These are phyloP conservation scores for Umbelopsis sp. DNA, from an alignment of 371 early-diverging fungal species.

Conservation along the genomic window DNA sequence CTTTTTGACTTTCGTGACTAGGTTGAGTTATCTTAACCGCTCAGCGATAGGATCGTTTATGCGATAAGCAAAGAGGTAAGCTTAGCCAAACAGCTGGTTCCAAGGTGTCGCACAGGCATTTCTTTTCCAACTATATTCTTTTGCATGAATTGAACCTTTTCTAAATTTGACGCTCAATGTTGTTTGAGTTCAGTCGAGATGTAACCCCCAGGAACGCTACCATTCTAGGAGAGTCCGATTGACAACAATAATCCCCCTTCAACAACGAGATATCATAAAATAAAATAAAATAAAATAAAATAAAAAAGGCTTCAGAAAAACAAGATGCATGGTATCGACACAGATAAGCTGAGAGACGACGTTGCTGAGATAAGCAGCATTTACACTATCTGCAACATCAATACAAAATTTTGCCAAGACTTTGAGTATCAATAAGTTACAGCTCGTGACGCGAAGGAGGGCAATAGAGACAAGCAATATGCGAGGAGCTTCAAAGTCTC, in stretches of 20 bases:
- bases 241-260: neutral
- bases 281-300: neutral
- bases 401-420: too few relatives aligned
- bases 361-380: too few relatives aligned
- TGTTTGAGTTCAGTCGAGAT: neutral
- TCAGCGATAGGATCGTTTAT: neutral
- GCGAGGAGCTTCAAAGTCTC: neutral
- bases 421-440: too few relatives aligned
- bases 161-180: neutral
- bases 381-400: too few relatives aligned
- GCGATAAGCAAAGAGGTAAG: neutral
- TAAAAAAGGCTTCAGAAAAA: neutral
- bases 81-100: neutral
- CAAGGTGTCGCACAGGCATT: neutral
- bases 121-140: neutral
- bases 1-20: too few relatives aligned
- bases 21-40: too few relatives aligned
- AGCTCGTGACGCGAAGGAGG: too few relatives aligned
- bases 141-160: neutral
- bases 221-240: neutral
- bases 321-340: too few relatives aligned
- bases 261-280: too few relatives aligned
- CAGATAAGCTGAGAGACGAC: too few relatives aligned
- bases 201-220: constrained; percentile 14
- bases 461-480: too few relatives aligned